Percentiles rank a stretch among this genome's conserved stretches.
These are phyloP conservation scores for Apiospora saccharicola DNA, from an alignment of 2,329 filamentous ascomycete genomes.

Conservation along the genomic window DNA sequence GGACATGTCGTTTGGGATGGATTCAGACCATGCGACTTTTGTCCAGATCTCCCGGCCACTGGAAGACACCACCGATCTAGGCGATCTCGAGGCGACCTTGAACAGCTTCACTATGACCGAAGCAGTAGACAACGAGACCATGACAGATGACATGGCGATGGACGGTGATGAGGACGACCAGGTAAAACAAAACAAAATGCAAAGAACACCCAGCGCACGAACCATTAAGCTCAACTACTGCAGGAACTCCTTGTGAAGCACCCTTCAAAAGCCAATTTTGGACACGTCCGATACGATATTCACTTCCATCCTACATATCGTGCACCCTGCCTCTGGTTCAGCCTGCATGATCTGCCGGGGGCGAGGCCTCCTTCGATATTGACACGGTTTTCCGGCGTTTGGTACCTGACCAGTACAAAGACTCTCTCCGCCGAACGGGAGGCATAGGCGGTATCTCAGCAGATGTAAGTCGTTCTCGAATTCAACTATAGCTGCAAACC, in stretches of 20 bases:
- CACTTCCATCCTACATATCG: constrained; percentile 78
- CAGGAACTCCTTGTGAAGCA: constrained; percentile 51
- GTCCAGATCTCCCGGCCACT: constrained; percentile 64
- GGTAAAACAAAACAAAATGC: constrained; percentile 44
- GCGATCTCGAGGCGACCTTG: constrained; percentile 56
- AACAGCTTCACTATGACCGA: constrained; percentile 54
- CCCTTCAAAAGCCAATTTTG: constrained; percentile 38
- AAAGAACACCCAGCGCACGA: neutral
- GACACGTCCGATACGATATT: constrained; percentile 74
- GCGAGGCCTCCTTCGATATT: constrained; percentile 65
- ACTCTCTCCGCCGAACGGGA: constrained; percentile 65
- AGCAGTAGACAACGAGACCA: constrained; percentile 25
- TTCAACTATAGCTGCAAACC: constrained; percentile 32
- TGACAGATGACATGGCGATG: constrained; percentile 33
- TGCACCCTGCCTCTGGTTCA: constrained; percentile 80
- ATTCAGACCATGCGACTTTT: constrained; percentile 58
- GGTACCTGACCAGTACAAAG: constrained; percentile 71
- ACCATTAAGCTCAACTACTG: constrained; percentile 21
- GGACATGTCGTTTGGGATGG: constrained; percentile 50
- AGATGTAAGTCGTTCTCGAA: constrained; percentile 65
- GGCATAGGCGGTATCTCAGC: constrained; percentile 77
- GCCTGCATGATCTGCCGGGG: constrained; percentile 64
- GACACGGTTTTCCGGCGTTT: constrained; percentile 75
- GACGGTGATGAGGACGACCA: constrained; percentile 61
- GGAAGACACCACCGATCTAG: constrained; percentile 49